phyloP scores from a whole-genome alignment of 2,329 filamentous ascomycete species.

The Aotearoamyces nothofagi region DNA sequence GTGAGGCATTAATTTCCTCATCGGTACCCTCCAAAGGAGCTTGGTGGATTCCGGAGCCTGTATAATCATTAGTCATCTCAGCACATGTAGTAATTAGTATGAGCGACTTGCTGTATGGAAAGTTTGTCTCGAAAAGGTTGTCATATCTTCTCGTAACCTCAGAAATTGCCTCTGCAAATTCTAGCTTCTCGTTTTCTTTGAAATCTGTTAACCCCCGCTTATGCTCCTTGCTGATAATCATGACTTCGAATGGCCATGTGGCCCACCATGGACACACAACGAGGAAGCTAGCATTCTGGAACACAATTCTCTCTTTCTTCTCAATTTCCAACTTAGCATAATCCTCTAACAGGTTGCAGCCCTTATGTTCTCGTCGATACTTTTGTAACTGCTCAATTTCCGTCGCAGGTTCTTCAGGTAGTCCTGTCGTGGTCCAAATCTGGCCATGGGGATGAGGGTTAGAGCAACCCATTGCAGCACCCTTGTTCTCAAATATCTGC shows the following conservation, averaged over 20 bases:
- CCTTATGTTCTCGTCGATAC: slow-evolving; percentile 59
- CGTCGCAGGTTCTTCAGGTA: slow-evolving; percentile 76
- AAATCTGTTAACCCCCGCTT: slow-evolving; percentile 77
- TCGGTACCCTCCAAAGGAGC: slow-evolving; percentile 69
- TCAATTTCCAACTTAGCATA: slow-evolving; percentile 72
- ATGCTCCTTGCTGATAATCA: slow-evolving; percentile 75
- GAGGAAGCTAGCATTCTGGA: slow-evolving; percentile 72
- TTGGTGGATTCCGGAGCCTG: slow-evolving; percentile 87
- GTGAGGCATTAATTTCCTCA: slow-evolving; percentile 75
- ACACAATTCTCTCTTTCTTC: slow-evolving; percentile 76
- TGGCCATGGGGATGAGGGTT: slow-evolving; percentile 97
- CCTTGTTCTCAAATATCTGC: slow-evolving; percentile 99
- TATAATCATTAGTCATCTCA: slow-evolving; percentile 1
- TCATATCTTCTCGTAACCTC: slow-evolving; percentile 88
- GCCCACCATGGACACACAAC: slow-evolving; percentile 97
- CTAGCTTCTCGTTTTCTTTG: slow-evolving; percentile 48
- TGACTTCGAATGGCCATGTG: slow-evolving; percentile 90
- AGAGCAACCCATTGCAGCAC: slow-evolving; percentile 93
- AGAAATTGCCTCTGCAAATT: slow-evolving; percentile 71
- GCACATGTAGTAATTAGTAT: slow-evolving; percentile 1
- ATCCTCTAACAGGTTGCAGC: slow-evolving; percentile 67
- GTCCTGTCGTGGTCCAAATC: slow-evolving; percentile 81
- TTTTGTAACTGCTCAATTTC: slow-evolving; percentile 67
- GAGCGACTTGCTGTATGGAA: slow-evolving; percentile 65
- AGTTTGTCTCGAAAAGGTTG: slow-evolving; percentile 91